Conservation (phyloP, 129 eudicot genomes). For the Flaveria brownii region DNA sequence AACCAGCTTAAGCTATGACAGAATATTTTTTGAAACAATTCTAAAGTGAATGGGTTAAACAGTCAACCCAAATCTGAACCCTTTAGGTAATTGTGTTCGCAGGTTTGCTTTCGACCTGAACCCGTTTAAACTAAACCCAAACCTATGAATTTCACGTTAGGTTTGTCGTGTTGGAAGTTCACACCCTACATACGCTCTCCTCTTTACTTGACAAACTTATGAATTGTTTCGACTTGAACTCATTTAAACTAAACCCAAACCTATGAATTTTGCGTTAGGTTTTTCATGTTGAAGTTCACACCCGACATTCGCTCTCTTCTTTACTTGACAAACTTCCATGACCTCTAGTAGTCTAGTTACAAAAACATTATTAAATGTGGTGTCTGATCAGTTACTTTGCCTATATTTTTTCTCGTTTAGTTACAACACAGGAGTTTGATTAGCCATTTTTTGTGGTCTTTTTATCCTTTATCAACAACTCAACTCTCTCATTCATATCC, state of each 20-base stretch:
- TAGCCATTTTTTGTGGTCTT: neutral
- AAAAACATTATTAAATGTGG: neutral
- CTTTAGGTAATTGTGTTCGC: neutral
- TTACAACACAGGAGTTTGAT: slow-evolving; percentile 2
- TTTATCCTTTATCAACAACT: slow-evolving; percentile 20
- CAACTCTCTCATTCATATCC: slow-evolving; percentile 6
- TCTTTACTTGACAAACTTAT: neutral
- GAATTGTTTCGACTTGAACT: neutral
- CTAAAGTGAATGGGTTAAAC: neutral
- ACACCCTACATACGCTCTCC: neutral
- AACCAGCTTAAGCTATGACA: neutral
- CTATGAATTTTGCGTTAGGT: neutral
- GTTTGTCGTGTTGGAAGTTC: neutral
- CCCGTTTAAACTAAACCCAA: neutral
- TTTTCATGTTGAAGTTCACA: neutral
- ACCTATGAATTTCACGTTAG: neutral
- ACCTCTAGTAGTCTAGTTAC: neutral
- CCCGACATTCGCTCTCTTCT: neutral
- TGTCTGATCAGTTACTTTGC: neutral
- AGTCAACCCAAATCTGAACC: neutral
- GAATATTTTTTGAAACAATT: neutral
- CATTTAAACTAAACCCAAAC: neutral
- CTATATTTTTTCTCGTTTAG: neutral
- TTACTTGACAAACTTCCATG: neutral
- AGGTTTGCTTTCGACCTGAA: neutral